phyloP scores from a whole-genome alignment of 345 rosid species.

The Citrus glauca region DNA sequence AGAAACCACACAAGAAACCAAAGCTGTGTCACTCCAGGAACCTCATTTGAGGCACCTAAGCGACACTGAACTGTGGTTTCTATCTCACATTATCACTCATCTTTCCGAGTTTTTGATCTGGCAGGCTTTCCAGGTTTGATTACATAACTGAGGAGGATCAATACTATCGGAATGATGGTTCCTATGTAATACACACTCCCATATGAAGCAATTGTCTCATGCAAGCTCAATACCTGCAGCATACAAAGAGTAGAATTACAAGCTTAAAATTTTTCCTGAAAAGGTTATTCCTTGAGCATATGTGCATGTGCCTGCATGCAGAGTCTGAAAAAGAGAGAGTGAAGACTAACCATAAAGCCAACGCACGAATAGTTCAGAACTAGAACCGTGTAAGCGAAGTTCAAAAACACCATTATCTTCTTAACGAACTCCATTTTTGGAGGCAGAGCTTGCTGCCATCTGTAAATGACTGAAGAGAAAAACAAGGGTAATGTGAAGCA shows the following conservation, averaged over 20 bases:
- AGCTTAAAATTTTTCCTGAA: neutral
- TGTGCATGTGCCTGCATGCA: neutral
- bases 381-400: conserved; percentile 64
- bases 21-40: conserved; percentile 3
- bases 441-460: conserved; percentile 85
- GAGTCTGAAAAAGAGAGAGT: neutral
- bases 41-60: neutral
- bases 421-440: conserved; percentile 45
- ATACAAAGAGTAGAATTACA: neutral
- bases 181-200: conserved; percentile 79
- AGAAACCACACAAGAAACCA: neutral
- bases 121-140: conserved; percentile 64
- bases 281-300: neutral
- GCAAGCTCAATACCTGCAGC: conserved; percentile 73
- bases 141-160: conserved; percentile 61
- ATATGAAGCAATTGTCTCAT: conserved; percentile 63
- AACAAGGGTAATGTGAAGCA: neutral
- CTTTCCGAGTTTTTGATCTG: conserved; percentile 58
- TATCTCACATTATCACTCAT: conserved; percentile 33
- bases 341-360: conserved; percentile 83
- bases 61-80: neutral
- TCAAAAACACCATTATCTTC: conserved; percentile 46
- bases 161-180: conserved; percentile 56
- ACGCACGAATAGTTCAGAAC: conserved; percentile 78
- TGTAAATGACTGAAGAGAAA: conserved; percentile 57